Conservation (phyloP, 1,284 basidiomycete species). For the Neonothopanus nambi region DNA sequence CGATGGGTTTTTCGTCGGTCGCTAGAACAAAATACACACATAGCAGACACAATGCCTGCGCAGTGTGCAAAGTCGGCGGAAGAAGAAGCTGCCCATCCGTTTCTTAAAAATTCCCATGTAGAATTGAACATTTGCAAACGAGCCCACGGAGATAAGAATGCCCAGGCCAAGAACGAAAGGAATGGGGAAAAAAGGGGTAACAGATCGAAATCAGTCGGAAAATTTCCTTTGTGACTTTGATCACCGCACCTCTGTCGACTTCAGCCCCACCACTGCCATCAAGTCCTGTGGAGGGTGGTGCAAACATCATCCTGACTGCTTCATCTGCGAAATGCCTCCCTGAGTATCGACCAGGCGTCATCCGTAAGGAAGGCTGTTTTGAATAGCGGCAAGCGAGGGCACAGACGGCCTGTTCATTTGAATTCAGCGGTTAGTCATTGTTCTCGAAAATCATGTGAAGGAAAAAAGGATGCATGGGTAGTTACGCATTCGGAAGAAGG, state of each 20-base stretch:
- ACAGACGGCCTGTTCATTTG: constrained; percentile 56
- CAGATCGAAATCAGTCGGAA: no score
- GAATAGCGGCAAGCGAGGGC: constrained; percentile 75
- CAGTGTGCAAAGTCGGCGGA: constrained; percentile 12
- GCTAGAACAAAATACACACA: constrained; percentile 66
- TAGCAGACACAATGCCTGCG: constrained; percentile 68
- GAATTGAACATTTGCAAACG: no score
- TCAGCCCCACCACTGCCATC: constrained; percentile 12
- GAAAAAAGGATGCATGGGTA: no score
- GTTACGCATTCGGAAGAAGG: no score
- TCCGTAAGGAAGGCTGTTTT: constrained; percentile 60
- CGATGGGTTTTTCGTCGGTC: constrained; percentile 38
- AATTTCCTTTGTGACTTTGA: neutral
- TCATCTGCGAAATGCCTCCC: constrained; percentile 71
- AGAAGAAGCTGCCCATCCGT: constrained; percentile 3
- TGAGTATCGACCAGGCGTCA: constrained; percentile 58
- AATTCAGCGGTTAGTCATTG: neutral
- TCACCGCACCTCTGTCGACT: constrained; percentile 19
- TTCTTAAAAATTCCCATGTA: no score
- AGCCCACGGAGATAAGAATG: no score
- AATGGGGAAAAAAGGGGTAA: neutral
- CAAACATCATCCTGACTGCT: constrained; percentile 61
- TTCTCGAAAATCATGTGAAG: neutral
- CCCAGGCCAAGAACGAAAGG: neutral
- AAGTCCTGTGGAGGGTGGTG: constrained; percentile 23